Conservation (phyloP, 768 basidiomycete species). For the Russula virescens region DNA sequence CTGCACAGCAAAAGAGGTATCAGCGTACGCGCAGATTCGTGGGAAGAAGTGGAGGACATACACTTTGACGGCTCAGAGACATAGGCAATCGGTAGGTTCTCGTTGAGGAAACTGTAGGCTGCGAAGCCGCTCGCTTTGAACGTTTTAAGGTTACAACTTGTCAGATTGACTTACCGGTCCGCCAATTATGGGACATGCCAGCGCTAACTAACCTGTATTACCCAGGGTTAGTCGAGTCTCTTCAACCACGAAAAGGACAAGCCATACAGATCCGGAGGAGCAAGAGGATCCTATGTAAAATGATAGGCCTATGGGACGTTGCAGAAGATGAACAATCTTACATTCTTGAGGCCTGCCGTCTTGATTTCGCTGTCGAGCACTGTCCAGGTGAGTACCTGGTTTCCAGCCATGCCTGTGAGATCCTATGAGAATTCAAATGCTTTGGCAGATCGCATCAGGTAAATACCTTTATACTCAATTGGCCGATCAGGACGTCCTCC, state of each 20-base stretch:
- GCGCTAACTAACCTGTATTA: neutral
- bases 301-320: neutral
- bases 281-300: neutral
- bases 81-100: neutral
- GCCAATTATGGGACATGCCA: slow-evolving; percentile 4
- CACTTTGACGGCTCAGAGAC: neutral
- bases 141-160: neutral
- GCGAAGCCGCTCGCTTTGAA: neutral
- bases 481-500: slow-evolving; percentile 44
- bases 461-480: slow-evolving; percentile 24
- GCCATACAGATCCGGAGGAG: neutral
- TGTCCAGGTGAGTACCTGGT: neutral
- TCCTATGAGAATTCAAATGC: neutral
- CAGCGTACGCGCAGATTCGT: too few relatives aligned
- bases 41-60: neutral
- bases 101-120: neutral
- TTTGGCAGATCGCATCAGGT: neutral
- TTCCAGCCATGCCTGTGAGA: neutral
- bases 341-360: neutral
- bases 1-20: too few relatives aligned
- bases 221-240: neutral
- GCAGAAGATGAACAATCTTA: neutral
- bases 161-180: neutral
- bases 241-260: neutral
- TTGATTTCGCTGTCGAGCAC: slow-evolving; percentile 6